A percentile compares a stretch with the other conserved stretches of the same genome.
These are phyloP conservation scores for Globisporangium irregulare DNA, from an alignment of 352 stramenopile species.

Conservation along the genomic window DNA sequence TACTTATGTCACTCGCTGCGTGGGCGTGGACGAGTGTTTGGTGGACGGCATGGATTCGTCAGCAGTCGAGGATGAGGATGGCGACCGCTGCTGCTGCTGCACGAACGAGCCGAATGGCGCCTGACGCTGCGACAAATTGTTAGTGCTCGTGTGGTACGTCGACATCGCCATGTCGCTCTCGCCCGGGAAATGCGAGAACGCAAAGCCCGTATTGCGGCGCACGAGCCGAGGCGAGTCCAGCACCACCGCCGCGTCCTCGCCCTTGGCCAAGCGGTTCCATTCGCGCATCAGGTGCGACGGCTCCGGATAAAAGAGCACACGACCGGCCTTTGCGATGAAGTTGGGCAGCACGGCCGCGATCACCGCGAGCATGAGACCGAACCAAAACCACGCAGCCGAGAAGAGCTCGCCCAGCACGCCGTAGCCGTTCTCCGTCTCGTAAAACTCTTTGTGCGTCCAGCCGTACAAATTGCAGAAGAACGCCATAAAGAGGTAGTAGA, in stretches of 20 bases:
- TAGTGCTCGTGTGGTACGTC: constrained; percentile 27
- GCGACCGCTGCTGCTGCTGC: constrained; percentile 22
- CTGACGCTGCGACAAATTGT: not conserved
- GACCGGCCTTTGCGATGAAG: constrained; percentile 83
- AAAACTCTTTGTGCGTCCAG: constrained; percentile 72
- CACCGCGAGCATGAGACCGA: constrained; percentile 62
- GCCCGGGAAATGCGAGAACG: constrained; percentile 77
- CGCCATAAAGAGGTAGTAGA: constrained; percentile 84
- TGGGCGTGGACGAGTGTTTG: constrained; percentile 21
- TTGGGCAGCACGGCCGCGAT: constrained; percentile 71
- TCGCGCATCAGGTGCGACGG: constrained; percentile 88
- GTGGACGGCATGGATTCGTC: constrained; percentile 52
- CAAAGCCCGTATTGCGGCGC: constrained; percentile 84
- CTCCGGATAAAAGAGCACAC: constrained; percentile 87
- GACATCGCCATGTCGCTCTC: constrained; percentile 73
- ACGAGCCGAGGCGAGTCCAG: constrained; percentile 74
- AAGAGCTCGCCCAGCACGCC: constrained; percentile 64
- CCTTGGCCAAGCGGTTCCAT: constrained; percentile 86
- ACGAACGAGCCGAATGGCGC: constrained; percentile 14
- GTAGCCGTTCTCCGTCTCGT: constrained; percentile 75
- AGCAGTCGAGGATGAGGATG: constrained; percentile 45
- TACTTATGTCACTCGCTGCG: not conserved
- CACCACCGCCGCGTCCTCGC: constrained; percentile 51
- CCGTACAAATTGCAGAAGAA: constrained; percentile 82
- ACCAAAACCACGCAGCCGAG: constrained; percentile 79